Evolutionary conservation across 2,329 filamentous ascomycete species (phyloP).

Genomic region (Beauveria pseudobassiana): DNA sequence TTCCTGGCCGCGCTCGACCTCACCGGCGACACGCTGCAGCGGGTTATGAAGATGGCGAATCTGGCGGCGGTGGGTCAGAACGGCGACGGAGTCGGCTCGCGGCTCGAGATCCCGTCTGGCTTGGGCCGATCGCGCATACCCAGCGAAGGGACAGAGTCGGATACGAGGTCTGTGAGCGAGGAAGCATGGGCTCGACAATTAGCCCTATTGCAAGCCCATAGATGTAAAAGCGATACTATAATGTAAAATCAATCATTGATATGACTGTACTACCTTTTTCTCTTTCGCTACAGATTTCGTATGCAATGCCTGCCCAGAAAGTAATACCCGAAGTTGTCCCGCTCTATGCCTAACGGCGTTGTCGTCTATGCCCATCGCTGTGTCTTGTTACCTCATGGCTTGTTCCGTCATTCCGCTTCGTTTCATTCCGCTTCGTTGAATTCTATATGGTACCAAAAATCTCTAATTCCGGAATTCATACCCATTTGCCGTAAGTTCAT

Average conservation of each 20-base stretch:
- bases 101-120: constrained; percentile 25
- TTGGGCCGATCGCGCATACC: constrained; percentile 24
- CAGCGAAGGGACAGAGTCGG: constrained; percentile 29
- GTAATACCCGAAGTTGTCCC: background rate
- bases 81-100: background rate
- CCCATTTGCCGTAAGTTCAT: too few relatives aligned
- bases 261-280: background rate
- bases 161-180: constrained; percentile 30
- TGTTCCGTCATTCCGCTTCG: background rate
- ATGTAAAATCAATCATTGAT: background rate
- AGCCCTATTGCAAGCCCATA: constrained; percentile 18
- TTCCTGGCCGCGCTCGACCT: constrained; percentile 91
- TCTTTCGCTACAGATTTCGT: background rate
- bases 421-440: background rate
- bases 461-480: background rate
- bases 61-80: constrained; percentile 16
- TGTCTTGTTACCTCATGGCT: background rate
- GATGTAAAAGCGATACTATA: background rate
- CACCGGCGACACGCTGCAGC: constrained; percentile 68
- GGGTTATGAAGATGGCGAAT: constrained; percentile 60
- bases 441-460: background rate
- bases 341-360: background rate
- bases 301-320: constrained; percentile 6
- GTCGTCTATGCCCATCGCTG: background rate
- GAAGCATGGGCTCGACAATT: constrained; percentile 30